Evolutionary conservation across 768 basidiomycete species (phyloP).

Genomic region (Termitomyces sp.): DNA sequence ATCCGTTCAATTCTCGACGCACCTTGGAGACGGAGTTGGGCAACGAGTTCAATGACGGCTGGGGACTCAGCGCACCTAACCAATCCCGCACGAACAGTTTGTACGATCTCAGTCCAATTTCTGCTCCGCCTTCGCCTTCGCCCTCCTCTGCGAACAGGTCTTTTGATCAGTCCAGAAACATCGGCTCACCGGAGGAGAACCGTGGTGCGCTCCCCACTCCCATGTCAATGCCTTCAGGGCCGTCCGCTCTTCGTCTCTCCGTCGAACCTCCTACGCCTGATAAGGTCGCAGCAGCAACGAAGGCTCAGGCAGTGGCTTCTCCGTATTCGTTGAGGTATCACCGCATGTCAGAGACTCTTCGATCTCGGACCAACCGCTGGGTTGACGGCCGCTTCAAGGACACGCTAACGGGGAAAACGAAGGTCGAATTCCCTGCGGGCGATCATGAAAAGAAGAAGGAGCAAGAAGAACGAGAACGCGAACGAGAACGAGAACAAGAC

Average conservation of each 20-base stretch:
- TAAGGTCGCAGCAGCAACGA: constrained; percentile 16
- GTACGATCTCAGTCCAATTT: constrained; percentile 47
- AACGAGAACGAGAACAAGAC: constrained; percentile 6
- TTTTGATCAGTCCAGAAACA: constrained; percentile 14
- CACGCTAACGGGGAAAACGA: constrained; percentile 16
- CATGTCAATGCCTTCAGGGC: constrained; percentile 10
- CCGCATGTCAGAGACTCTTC: constrained; percentile 50
- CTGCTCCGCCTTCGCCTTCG: constrained; percentile 36
- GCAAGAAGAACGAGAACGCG: constrained; percentile 6
- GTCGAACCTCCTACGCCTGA: constrained; percentile 45
- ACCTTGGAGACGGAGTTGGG: constrained; percentile 62
- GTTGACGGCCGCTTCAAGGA: constrained; percentile 52
- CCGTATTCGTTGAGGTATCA: constrained; percentile 32
- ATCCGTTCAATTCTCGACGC: constrained; percentile 18
- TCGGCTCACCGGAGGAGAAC: constrained; percentile 12
- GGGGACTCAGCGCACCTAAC: constrained; percentile 34
- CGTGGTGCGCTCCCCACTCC: constrained; percentile 17
- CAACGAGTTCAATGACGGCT: constrained; percentile 48
- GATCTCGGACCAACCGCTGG: constrained; percentile 59
- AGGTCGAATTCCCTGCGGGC: constrained; percentile 6
- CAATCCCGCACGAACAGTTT: constrained; percentile 58
- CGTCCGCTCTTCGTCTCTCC: constrained; percentile 32
- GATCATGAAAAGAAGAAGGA: not conserved
- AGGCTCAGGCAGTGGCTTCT: constrained; percentile 13
- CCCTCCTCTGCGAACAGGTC: constrained; percentile 19